Evolutionary conservation across 305 asterid species (phyloP), one percentile per base, ranked within the genome.

Genomic region (Fraxinus angustifolia): DNA sequence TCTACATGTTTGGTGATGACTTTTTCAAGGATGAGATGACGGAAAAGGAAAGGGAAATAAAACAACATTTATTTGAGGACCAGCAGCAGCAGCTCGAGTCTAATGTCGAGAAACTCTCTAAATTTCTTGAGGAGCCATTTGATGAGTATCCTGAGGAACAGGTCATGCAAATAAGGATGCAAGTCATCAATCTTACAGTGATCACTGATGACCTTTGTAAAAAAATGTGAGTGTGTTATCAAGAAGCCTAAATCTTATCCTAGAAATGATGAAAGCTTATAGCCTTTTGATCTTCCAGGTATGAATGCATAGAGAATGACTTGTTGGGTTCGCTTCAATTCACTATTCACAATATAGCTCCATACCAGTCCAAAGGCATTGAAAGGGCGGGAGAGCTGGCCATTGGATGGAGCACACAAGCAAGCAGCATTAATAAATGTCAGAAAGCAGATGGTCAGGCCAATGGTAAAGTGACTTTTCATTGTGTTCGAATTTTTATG

Each of bases 1-100:
- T 87, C 88, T 94, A 91, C 88, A 96, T 96, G 98, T 96, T 96
- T 86, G 96, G 97, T 33, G 91, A 92, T 45, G 99, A 93, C 67
- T 84, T 93, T 85, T 94, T 96, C 58, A 88, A 85, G 84, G 95
- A 85, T 77, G 98, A 94, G 88, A 93, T 96, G 97, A 90, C 92
- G 0, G 62, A 86, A 68, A 81, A 84, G 82, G 91, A 91, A 45
- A 84, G 86, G 73, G 93, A 93, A 80, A 86, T 91, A 48, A 93
- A 94, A 78, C 95, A 93, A 86, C 81, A 92, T 88, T 89, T 96
- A 84, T 96, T 96, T 71, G 98, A 96, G 90, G 97, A 93, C 90
- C 97, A 92, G 90, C 99, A 96, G 86, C 97, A 96, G 90, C 99
- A 93, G 89, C 97, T 96, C 10, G 98, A 96, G 94, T 86, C 90